phyloP scores from a whole-genome alignment of 768 basidiomycete genomes.

The Tricholoma matsutake region DNA sequence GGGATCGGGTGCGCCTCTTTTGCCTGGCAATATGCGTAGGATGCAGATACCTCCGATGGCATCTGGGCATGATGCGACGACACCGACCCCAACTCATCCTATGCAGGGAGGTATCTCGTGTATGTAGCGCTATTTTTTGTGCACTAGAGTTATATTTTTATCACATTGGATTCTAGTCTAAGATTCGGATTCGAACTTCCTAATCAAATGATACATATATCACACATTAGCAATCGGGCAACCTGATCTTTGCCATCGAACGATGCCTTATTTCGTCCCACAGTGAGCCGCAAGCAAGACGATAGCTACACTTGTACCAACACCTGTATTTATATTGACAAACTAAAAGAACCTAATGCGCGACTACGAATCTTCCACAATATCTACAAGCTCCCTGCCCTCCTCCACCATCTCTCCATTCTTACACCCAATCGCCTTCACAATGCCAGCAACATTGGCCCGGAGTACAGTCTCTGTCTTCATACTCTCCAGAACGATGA shows the following conservation, averaged over 20 bases:
- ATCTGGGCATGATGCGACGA: conserved; percentile 42
- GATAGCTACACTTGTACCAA: too few relatives aligned
- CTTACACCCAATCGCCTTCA: conserved; percentile 69
- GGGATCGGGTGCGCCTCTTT: conserved; percentile 45
- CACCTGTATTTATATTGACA: not conserved
- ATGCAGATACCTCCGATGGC: conserved; percentile 36
- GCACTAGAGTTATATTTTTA: not conserved
- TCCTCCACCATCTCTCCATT: conserved; percentile 94
- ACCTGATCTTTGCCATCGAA: too few relatives aligned
- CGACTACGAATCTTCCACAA: conserved; percentile 39
- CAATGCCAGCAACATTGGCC: conserved; percentile 63
- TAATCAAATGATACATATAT: too few relatives aligned
- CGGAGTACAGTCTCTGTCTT: conserved; percentile 93
- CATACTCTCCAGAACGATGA: conserved; percentile 92
- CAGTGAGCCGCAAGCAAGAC: too few relatives aligned
- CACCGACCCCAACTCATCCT: conserved; percentile 36
- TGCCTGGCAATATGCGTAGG: conserved; percentile 39
- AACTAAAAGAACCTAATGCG: not conserved
- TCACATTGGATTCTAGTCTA: too few relatives aligned
- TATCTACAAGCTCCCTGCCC: conserved; percentile 72
- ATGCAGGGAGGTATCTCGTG: conserved; percentile 11
- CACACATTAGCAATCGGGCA: too few relatives aligned
- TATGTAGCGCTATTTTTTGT: not conserved
- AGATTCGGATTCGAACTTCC: too few relatives aligned
- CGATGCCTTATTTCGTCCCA: too few relatives aligned